Percentiles rank a stretch among this genome's conserved stretches.
These are phyloP conservation scores for Crithidia mellificae DNA, from an alignment of 208 protist genomes.

Conservation along the genomic window DNA sequence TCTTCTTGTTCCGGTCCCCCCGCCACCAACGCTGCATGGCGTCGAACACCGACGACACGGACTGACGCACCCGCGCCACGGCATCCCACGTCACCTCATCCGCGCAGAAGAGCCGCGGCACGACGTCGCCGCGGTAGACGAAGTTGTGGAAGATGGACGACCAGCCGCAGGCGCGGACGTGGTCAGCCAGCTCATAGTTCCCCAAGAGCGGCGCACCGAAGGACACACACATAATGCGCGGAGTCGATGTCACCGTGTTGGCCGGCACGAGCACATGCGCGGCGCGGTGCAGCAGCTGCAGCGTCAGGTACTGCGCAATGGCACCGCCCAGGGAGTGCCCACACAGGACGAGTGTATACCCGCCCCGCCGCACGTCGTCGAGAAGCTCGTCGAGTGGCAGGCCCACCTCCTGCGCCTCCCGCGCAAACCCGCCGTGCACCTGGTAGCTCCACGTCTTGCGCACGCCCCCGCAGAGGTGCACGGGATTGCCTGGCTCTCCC, in stretches of 20 bases:
- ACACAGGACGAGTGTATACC: constrained; percentile 70
- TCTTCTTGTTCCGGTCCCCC: neutral
- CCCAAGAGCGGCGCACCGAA: constrained; percentile 74
- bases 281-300: constrained; percentile 51
- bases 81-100: constrained; percentile 56
- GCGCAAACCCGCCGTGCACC: constrained; percentile 68
- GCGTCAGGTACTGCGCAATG: constrained; percentile 61
- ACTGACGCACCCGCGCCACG: constrained; percentile 21
- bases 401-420: constrained; percentile 56
- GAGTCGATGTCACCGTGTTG: constrained; percentile 22
- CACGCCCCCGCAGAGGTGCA: constrained; percentile 41
- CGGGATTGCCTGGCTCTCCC: no score
- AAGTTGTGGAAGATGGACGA: constrained; percentile 66
- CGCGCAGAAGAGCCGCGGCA: constrained; percentile 70
- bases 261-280: constrained; percentile 29
- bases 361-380: constrained; percentile 48
- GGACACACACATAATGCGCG: constrained; percentile 61
- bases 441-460: constrained; percentile 54
- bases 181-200: constrained; percentile 63
- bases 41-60: constrained; percentile 10
- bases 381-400: constrained; percentile 52
- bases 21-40: constrained; percentile 24
- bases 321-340: constrained; percentile 82
- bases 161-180: constrained; percentile 59
- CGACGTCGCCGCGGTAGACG: constrained; percentile 68